These are phyloP conservation scores for Naganishia friedmannii DNA, from an alignment of 768 basidiomycete species.

Conservation along the genomic window DNA sequence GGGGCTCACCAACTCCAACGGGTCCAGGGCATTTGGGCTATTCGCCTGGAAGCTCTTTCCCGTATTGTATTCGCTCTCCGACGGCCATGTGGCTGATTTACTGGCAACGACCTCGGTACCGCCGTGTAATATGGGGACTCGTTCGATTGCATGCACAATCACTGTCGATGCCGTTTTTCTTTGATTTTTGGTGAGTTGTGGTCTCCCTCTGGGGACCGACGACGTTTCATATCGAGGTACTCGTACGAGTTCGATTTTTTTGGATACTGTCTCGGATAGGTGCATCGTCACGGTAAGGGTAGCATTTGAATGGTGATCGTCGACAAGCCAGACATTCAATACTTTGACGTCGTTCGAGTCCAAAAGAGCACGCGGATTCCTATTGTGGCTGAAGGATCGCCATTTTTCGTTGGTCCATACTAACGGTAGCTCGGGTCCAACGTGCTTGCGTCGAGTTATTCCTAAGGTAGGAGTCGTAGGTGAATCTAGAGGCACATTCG, in stretches of 20 bases:
- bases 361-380: neutral
- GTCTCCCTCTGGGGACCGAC: neutral
- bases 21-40: neutral
- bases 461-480: constrained; percentile 10
- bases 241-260: constrained; percentile 16
- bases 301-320: neutral
- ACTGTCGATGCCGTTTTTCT: constrained; percentile 2
- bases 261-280: neutral
- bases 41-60: neutral
- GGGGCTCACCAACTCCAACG: neutral
- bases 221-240: neutral
- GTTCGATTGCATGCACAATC: constrained; percentile 13
- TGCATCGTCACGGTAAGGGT: neutral
- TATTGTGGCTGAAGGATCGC: constrained; percentile 14
- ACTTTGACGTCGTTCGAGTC: constrained; percentile 10
- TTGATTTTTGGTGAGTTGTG: no score
- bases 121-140: neutral
- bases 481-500: neutral
- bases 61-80: neutral
- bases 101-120: neutral
- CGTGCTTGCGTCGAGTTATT: neutral
- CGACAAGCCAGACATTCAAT: constrained; percentile 11
- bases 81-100: neutral
- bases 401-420: constrained; percentile 24
- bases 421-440: neutral